These are phyloP conservation scores for Neurospora sp. DNA, from an alignment of 495 filamentous ascomycete genomes.

Conservation along the genomic window DNA sequence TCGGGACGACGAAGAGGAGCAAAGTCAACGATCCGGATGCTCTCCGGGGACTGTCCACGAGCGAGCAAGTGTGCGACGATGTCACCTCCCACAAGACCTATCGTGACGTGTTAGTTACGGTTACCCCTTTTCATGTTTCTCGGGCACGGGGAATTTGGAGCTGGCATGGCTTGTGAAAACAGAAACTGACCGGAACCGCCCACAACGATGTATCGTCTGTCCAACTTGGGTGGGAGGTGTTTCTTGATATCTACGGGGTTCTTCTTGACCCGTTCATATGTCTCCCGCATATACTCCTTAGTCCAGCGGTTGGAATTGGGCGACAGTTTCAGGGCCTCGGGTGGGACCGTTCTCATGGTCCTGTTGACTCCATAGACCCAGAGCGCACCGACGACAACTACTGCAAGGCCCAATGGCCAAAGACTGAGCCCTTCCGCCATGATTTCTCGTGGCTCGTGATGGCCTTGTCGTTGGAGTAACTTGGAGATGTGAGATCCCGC, in stretches of 20 bases:
- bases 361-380: slow-evolving; percentile 44
- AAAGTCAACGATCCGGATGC: slow-evolving; percentile 47
- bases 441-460: neutral
- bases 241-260: slow-evolving; percentile 37
- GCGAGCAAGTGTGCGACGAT: slow-evolving; percentile 44
- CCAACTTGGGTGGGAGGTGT: slow-evolving; percentile 41
- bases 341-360: slow-evolving; percentile 38
- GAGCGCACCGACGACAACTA: slow-evolving; percentile 21
- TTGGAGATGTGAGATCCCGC: neutral
- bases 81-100: slow-evolving; percentile 47
- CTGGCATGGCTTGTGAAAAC: neutral
- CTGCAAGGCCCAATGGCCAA: neutral
- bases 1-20: slow-evolving; percentile 30
- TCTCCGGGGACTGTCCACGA: slow-evolving; percentile 42
- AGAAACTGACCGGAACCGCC: slow-evolving; percentile 41
- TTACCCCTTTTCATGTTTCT: neutral
- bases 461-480: neutral
- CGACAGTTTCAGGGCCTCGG: slow-evolving; percentile 29
- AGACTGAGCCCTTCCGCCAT: neutral
- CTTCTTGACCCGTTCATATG: slow-evolving; percentile 36
- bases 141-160: neutral
- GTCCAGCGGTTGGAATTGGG: slow-evolving; percentile 41
- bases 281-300: slow-evolving; percentile 32
- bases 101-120: neutral
- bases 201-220: slow-evolving; percentile 47